Evolutionary conservation across 2,329 filamentous ascomycete species (phyloP).

Genomic region (Rhytidhysteron rufulum): DNA sequence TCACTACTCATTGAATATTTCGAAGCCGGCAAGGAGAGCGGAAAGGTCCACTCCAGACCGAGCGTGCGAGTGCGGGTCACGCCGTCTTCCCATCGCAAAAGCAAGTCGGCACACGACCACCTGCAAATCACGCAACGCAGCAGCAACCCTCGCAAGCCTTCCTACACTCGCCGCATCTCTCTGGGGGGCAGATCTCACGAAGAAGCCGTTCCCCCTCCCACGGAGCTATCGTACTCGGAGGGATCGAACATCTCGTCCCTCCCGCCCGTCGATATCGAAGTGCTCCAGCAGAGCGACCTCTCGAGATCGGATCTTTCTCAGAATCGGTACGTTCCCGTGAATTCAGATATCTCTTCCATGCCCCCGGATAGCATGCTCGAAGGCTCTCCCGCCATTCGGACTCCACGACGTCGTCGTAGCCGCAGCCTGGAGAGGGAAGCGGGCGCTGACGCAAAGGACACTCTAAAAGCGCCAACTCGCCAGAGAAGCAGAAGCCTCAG

Average conservation of each 20-base stretch:
- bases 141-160: constrained; percentile 64
- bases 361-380: constrained; percentile 69
- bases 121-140: constrained; percentile 83
- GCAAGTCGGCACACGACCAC: constrained; percentile 60
- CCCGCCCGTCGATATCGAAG: constrained; percentile 83
- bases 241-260: constrained; percentile 69
- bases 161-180: constrained; percentile 65
- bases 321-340: constrained; percentile 61
- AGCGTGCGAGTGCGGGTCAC: constrained; percentile 80
- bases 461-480: constrained; percentile 57
- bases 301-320: constrained; percentile 57
- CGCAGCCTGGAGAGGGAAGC: constrained; percentile 46
- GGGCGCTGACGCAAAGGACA: constrained; percentile 35
- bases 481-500: constrained; percentile 61
- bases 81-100: constrained; percentile 62
- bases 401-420: constrained; percentile 46
- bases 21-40: constrained; percentile 69
- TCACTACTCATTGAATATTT: constrained; percentile 94
- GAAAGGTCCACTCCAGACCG: constrained; percentile 64
- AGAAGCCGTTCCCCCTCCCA: constrained; percentile 25
- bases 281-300: constrained; percentile 70
- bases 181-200: constrained; percentile 47
- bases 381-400: constrained; percentile 44
- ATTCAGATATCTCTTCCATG: constrained; percentile 85
- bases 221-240: constrained; percentile 67